A percentile compares a stretch with the other conserved stretches of the same genome.
phyloP scores from a whole-genome alignment of 208 protist species.

The Crithidia brevicula region DNA sequence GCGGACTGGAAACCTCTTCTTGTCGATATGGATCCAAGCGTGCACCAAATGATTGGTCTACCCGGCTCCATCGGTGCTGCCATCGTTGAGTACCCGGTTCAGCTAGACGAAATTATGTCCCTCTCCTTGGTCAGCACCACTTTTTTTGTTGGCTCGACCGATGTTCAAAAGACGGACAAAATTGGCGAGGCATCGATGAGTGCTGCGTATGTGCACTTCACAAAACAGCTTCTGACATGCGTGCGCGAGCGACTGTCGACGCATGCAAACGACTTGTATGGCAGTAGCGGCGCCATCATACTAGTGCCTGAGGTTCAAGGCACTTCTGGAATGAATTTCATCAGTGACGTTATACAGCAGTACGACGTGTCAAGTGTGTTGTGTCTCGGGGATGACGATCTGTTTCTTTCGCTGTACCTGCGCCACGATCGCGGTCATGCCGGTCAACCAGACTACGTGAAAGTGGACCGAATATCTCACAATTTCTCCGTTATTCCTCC shows the following conservation, averaged over 20 bases:
- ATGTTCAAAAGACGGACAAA: constrained; percentile 46
- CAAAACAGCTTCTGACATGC: constrained; percentile 37
- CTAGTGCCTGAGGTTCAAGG: constrained; percentile 70
- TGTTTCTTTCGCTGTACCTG: constrained; percentile 67
- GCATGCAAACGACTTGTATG: constrained; percentile 59
- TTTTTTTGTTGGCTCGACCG: constrained; percentile 80
- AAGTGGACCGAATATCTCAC: constrained; percentile 70
- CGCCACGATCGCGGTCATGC: constrained; percentile 34
- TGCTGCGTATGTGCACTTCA: constrained; percentile 69
- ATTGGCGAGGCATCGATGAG: constrained; percentile 50
- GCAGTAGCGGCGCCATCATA: constrained; percentile 76
- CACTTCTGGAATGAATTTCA: constrained; percentile 64
- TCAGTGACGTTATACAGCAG: constrained; percentile 62
- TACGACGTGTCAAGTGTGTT: constrained; percentile 74
- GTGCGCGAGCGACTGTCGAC: constrained; percentile 48
- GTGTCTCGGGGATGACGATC: constrained; percentile 74
- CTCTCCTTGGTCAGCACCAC: constrained; percentile 57
- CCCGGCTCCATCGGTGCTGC: constrained; percentile 70
- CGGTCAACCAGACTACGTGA: constrained; percentile 21
- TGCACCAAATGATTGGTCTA: constrained; percentile 53
- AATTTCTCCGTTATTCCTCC: constrained; percentile 47
- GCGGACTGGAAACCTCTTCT: constrained; percentile 77
- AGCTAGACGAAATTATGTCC: constrained; percentile 64
- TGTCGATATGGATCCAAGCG: constrained; percentile 74
- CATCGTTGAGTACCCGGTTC: constrained; percentile 76